Evolutionary conservation across 2,329 filamentous ascomycete species (phyloP).

Genomic region (Trichoderma semiorbis): DNA sequence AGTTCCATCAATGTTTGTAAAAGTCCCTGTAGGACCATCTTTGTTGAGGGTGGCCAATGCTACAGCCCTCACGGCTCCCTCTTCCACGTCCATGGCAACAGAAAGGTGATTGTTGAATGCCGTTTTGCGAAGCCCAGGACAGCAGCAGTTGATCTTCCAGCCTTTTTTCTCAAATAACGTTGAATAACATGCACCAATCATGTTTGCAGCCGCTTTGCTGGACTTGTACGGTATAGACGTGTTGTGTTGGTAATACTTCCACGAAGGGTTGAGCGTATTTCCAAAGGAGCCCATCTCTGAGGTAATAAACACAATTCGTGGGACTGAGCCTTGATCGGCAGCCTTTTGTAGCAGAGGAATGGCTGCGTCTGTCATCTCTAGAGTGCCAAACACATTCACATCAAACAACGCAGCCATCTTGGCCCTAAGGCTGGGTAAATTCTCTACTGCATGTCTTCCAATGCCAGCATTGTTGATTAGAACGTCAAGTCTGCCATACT

Average conservation of each 20-base stretch:
- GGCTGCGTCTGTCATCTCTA: neutral
- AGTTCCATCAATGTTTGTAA: constrained; percentile 7
- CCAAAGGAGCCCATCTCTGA: constrained; percentile 9
- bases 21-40: constrained; percentile 5
- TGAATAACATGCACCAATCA: constrained; percentile 10
- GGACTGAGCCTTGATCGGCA: constrained; percentile 4
- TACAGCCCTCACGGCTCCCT: constrained; percentile 9
- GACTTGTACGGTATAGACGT: constrained; percentile 6
- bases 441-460: neutral
- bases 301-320: constrained; percentile 5
- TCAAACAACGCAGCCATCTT: neutral
- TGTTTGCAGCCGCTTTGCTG: constrained; percentile 8
- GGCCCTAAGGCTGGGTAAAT: neutral
- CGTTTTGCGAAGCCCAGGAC: constrained; percentile 4
- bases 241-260: neutral
- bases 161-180: neutral
- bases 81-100: constrained; percentile 8
- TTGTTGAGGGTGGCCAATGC: neutral
- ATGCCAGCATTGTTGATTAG: constrained; percentile 13
- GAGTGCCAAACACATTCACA: constrained; percentile 8
- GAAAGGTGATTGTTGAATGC: neutral
- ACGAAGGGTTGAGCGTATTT: constrained; percentile 4
- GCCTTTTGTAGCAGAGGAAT: neutral
- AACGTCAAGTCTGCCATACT: constrained; percentile 4
- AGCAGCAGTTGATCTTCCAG: constrained; percentile 11